Evolutionary conservation across 2,329 filamentous ascomycete genomes (phyloP).

Genomic region (Atkinsonella texensis): DNA sequence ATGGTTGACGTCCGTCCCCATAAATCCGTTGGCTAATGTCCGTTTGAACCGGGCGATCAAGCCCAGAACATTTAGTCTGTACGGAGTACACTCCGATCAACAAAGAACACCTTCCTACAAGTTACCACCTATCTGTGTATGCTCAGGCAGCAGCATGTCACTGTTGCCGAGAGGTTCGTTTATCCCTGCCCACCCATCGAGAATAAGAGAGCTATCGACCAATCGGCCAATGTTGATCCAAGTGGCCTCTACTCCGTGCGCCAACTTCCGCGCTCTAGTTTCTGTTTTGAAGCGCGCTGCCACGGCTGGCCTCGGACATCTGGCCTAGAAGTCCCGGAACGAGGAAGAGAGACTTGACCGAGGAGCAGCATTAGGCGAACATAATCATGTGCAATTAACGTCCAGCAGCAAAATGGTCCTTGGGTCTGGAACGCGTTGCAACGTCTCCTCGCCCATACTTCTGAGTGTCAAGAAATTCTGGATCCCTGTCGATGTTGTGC

Average conservation of each 20-base stretch:
- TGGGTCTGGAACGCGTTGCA: background rate
- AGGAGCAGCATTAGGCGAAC: background rate
- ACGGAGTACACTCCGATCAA: background rate
- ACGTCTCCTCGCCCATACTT: background rate
- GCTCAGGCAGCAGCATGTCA: background rate
- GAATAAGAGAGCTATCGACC: background rate
- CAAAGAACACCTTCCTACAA: background rate
- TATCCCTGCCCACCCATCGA: background rate
- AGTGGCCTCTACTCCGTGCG: background rate
- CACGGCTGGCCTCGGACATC: background rate
- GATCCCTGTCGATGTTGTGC: conserved; percentile 1
- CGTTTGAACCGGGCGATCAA: background rate
- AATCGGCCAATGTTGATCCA: background rate
- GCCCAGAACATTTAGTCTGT: background rate
- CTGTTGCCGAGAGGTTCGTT: background rate
- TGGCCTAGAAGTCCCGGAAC: background rate
- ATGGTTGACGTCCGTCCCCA: background rate
- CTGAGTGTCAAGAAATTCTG: background rate
- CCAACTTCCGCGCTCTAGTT: background rate
- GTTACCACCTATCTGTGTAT: background rate
- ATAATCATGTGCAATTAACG: background rate
- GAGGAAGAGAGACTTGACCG: background rate
- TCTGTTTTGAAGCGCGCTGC: background rate
- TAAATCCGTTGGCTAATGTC: background rate
- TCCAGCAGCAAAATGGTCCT: background rate